Base-by-base conservation (phyloP, 371 early-diverging fungal species). In the Mortierella sp. region DNA sequence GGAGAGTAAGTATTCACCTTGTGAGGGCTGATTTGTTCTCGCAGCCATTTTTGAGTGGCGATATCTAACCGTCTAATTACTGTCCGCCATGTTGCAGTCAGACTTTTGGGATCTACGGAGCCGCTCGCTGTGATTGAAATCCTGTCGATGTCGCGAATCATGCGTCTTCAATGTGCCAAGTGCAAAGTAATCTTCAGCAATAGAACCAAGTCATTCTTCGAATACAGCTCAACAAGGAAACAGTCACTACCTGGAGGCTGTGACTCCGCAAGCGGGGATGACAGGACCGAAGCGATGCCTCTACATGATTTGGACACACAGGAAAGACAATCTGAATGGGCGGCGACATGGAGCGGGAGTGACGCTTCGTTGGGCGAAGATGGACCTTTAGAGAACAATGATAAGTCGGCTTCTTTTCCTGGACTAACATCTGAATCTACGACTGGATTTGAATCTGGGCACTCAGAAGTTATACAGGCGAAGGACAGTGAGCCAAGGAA, bases 41-140 rank as follows among this genome's bases (percentile, higher is more conserved):
- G 24, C n/a, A 14, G 45, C n/a, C 14, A 26, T 28, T 13, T 73
- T 14, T n/a, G 48, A 58, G 13, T 42, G 24, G 21, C 55, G 26
- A 7, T 58, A 42, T 44, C 14, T 58, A 28, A 19, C 7, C 28
- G 2, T 7, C 14, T n/a, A 10, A 42, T 16, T 70, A 24, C 9
- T 19, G 1, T 4, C 2, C 13, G 8, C 31, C 26, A 16, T 60
- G 14, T 19, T 63, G 1, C 75, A 84, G 78, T 57, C 63, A 76
- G 78, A 11, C 13, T 70, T 9, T 73, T 84, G 52, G 84, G 76
- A 65, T 78, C 79, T 14, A 81, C 85, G 55, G 79, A 84, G 19
- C 85, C 85, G 1, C 11, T 84, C 1, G 85, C 73, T 5, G 31
- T 75, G 8, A 72, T 84, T 5, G 79, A 71, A 21, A 44, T 81